A percentile compares a stretch with the other conserved stretches of the same genome.
Evolutionary conservation across 257 asterid genomes (phyloP).

Genomic region (Fraxinus pennsylvanica): DNA sequence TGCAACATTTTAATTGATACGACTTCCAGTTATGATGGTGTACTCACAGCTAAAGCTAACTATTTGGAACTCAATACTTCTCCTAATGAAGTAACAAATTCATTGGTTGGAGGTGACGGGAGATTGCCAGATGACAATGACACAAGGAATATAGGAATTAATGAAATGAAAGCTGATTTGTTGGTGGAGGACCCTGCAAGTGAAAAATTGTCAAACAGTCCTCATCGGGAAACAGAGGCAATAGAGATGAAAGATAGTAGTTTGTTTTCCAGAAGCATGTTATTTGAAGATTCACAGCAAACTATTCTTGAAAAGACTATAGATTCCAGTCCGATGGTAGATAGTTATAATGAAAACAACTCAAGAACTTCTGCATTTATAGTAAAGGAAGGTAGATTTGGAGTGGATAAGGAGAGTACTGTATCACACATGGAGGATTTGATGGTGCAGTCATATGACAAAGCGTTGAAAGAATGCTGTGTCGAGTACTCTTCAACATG

Average conservation of each 20-base stretch:
- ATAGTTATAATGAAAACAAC: conserved; percentile 29
- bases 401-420: conserved; percentile 25
- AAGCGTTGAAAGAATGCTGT: conserved; percentile 27
- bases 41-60: conserved; percentile 14
- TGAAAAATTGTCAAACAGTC: conserved; percentile 26
- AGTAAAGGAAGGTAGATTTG: conserved; percentile 25
- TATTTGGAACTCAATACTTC: conserved; percentile 26
- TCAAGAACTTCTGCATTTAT: conserved; percentile 25
- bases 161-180: conserved; percentile 15
- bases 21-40: conserved; percentile 28
- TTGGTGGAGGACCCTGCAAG: conserved; percentile 15
- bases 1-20: conserved; percentile 20
- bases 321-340: conserved; percentile 26
- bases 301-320: conserved; percentile 23
- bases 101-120: conserved; percentile 13
- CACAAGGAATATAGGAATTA: conserved; percentile 4
- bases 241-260: conserved; percentile 28
- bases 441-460: conserved; percentile 34
- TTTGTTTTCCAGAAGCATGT: conserved; percentile 27
- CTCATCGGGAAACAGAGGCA: conserved; percentile 32
- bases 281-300: conserved; percentile 32
- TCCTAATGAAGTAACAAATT: conserved; percentile 24
- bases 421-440: conserved; percentile 23
- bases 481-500: conserved; percentile 3
- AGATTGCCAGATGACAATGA: conserved; percentile 17